Percentiles rank a stretch among this genome's conserved stretches.
phyloP scores from a whole-genome alignment of 192 early-diverging fungal species.

The Entrophospora sp. region DNA sequence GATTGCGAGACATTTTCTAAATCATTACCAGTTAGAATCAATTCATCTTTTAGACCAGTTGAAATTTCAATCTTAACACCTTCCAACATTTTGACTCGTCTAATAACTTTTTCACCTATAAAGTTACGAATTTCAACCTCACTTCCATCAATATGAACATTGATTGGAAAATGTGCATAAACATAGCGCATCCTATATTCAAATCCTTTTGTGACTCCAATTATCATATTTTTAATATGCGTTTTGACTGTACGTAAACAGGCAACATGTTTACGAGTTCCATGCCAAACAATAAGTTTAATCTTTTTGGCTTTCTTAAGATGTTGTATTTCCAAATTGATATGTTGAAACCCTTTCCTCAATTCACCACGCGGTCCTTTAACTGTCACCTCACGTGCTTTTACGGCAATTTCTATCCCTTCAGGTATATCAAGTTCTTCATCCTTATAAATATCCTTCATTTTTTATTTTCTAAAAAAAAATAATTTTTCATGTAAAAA shows the following conservation, averaged over 20 bases:
- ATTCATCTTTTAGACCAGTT: conserved; percentile 86
- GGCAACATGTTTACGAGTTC: conserved; percentile 93
- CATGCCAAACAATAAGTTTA: conserved; percentile 88
- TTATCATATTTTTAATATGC: conserved; percentile 96
- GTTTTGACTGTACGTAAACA: conserved; percentile 96
- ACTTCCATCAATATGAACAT: conserved; percentile 75
- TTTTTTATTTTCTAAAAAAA: conserved; percentile 29
- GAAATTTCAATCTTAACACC: conserved; percentile 77
- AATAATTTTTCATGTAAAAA: no score
- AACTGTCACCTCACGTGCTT: conserved; percentile 81
- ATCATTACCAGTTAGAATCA: conserved; percentile 88
- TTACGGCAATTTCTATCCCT: conserved; percentile 75
- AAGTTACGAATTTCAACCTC: conserved; percentile 97
- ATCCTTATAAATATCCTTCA: conserved; percentile 90
- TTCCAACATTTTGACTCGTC: conserved; percentile 75
- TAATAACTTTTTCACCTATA: conserved; percentile 90
- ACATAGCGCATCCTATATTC: conserved; percentile 99
- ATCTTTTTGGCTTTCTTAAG: conserved; percentile 62
- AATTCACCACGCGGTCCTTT: conserved; percentile 88
- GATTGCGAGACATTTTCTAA: conserved; percentile 91
- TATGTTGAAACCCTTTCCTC: conserved; percentile 85
- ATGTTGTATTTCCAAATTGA: conserved; percentile 87
- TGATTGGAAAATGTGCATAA: conserved; percentile 99
- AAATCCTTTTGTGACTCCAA: conserved; percentile 95
- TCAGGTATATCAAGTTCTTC: conserved; percentile 86